Conservation (phyloP, 495 filamentous ascomycete genomes). For the Hypomontagnella submonticulosa region DNA sequence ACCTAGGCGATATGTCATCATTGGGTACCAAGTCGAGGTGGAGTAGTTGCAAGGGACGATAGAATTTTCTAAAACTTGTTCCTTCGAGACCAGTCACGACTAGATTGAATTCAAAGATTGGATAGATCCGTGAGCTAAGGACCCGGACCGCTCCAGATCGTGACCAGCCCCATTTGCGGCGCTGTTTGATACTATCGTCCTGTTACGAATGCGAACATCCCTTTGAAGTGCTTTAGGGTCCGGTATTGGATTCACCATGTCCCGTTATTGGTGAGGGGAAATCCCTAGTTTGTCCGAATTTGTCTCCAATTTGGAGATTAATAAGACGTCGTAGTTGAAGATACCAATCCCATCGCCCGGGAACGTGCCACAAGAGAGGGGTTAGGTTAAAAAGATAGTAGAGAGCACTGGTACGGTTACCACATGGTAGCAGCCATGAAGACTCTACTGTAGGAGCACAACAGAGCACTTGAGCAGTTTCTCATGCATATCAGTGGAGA, state of each 20-base stretch:
- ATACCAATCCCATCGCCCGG: constrained; percentile 38
- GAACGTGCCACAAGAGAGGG: constrained; percentile 45
- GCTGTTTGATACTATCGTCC: constrained; percentile 2
- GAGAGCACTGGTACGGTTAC: constrained; percentile 22
- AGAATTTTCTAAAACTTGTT: constrained; percentile 45
- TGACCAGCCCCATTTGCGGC: constrained; percentile 3
- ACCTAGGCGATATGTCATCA: constrained; percentile 32
- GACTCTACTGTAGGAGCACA: constrained; percentile 11
- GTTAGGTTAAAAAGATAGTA: constrained; percentile 10
- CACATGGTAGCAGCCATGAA: constrained; percentile 31
- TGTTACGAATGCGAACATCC: constrained; percentile 18
- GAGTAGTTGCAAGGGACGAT: constrained; percentile 37
- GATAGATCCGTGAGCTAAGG: constrained; percentile 34
- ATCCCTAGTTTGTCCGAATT: constrained; percentile 40
- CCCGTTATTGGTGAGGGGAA: constrained; percentile 31
- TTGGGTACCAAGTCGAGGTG: constrained; percentile 40
- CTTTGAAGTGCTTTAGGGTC: constrained; percentile 15
- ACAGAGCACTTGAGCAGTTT: constrained; percentile 21
- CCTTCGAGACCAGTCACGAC: constrained; percentile 33
- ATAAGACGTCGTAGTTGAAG: constrained; percentile 31
- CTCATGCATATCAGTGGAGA: constrained; percentile 39
- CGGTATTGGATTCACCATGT: constrained; percentile 34
- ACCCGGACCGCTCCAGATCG: constrained; percentile 40
- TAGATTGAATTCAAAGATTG: constrained; percentile 26
- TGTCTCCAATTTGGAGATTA: constrained; percentile 29